Evolutionary conservation across 768 basidiomycete genomes (phyloP), one percentile per base, ranked within the genome.

Genomic region (Lactarius quietus): DNA sequence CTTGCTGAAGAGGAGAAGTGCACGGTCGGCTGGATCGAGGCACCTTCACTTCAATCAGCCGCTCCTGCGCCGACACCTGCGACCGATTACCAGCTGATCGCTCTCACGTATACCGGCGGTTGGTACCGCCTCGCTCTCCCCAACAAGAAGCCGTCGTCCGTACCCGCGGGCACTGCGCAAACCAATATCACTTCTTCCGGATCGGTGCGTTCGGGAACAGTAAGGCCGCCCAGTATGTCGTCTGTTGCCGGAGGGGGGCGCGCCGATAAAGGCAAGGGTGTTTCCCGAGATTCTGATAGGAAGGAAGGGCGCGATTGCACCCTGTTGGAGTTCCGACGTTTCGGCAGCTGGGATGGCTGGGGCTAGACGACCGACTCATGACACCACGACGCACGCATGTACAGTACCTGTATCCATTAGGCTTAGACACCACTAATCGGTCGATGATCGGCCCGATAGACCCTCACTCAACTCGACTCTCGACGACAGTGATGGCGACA

Each of bases 281-380:
- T 79, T 69, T 85, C 84, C 66, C 78, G 79, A 39, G 84, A 85
- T 56, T 82, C 83, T 73, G 85, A 82, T 67, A 76, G 77, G 59
- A 86, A 84, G 73, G 83, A 87, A 65, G 82, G 84, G 64, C 80
- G 85, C 56, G 84, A 88, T 33, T 88, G 93, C 73, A 78, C 81
- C 15, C 73, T 95, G 57, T 80, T 86, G 69, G 93, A 95, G 73
- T 95, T 87, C 74, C 78, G 92, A 68, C 81, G 88, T 69, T 94
- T 87, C 72, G 93, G 93, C 28, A 80, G 90, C 62, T 93, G 92
- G 91, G 93, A 95, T 79, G 93, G 92, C 0, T 95, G 93, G 93
- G 64, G 63, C 48, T 70, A 68, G 85, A 80, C 36, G 23, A 48
- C 26, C 23, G 48, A 51, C 23, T 51, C 48, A 51, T n/a, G 48